Base-by-base conservation (phyloP, 169 alveolate species). In the Plasmodium gonderi region DNA sequence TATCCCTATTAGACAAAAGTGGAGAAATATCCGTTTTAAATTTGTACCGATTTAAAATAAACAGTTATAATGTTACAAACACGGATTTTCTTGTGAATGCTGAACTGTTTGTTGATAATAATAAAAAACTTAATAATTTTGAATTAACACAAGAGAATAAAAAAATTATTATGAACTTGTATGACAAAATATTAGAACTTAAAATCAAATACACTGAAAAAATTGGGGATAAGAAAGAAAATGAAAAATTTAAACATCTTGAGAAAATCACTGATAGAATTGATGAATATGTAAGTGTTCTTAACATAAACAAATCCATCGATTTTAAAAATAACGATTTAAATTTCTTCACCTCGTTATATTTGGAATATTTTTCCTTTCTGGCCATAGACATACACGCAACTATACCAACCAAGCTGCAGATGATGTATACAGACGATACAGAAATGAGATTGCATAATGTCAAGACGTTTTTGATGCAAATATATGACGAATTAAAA, bases 21-120 rank as follows among this genome's bases (percentile, higher is more conserved):
- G 92, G 92, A 4, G 92, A 82, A 82, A 82, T 82, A 82, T 82
- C 92, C 31, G 92, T 82, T n/a, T 33, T 82, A 82, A 82, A 82
- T 82, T 68, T 82, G n/a, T 82, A 68, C 29, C 26, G 92, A 82
- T 82, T 82, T 72, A 82, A 82, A 82, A 69, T 82, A 14, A 68
- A 82, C 60, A 82, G 42, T 40, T 82, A 82, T 82, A 82, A 82
- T 82, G 78, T 82, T 29, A 82, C 92, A 17, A 47, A 40, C 40
- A 49, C 36, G 17, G 92, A 82, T 38, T 82, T 82, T 42, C 31
- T 82, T 20, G 92, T 82, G n/a, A 82, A 82, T 45, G 77, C 80
- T 4, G 75, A 82, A 33, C 82, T 82, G 14, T 82, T 68, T 69
- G 45, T 69, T 8, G 92, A 82, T 26, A 82, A 69, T 82, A 82